A percentile compares a stretch with the other conserved stretches of the same genome.
Conservation (phyloP, 1,139 yeast genomes). For the Spencermartinsiella ligniputridi region DNA sequence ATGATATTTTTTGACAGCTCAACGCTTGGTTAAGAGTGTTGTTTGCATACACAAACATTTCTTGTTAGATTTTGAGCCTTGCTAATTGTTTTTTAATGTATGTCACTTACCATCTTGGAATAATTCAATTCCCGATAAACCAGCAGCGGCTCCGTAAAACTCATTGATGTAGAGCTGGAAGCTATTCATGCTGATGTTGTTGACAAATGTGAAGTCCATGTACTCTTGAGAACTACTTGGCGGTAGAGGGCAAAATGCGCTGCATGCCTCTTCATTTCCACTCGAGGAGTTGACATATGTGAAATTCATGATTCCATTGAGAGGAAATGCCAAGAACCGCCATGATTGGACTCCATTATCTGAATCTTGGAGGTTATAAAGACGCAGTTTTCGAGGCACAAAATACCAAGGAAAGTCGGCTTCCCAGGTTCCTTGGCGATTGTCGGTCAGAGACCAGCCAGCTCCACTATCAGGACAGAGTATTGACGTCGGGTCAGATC, state of each 20-base stretch:
- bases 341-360: slow-evolving; percentile 58
- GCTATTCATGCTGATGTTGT: slow-evolving; percentile 57
- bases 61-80: slow-evolving; percentile 15
- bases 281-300: slow-evolving; percentile 75
- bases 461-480: slow-evolving; percentile 54
- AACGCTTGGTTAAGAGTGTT: slow-evolving; percentile 62
- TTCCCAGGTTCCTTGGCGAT: slow-evolving; percentile 62
- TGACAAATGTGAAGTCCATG: slow-evolving; percentile 80
- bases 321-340: slow-evolving; percentile 72
- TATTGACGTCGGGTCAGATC: slow-evolving; percentile 41
- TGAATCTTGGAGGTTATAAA: slow-evolving; percentile 51
- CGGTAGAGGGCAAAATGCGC: slow-evolving; percentile 77
- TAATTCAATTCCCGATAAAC: slow-evolving; percentile 67
- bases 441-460: slow-evolving; percentile 55
- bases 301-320: slow-evolving; percentile 86
- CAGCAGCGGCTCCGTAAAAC: slow-evolving; percentile 67
- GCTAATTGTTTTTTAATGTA: background rate
- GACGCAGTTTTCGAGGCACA: slow-evolving; percentile 67
- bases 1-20: slow-evolving; percentile 30
- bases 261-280: slow-evolving; percentile 56
- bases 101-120: slow-evolving; percentile 45
- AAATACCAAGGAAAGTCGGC: slow-evolving; percentile 56
- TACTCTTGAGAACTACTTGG: slow-evolving; percentile 45
- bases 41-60: slow-evolving; percentile 66
- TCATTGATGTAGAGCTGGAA: slow-evolving; percentile 64